Evolutionary conservation across 768 basidiomycete species (phyloP), one percentile per base, ranked within the genome.

Genomic region (Rhodotorula taiwanensis): DNA sequence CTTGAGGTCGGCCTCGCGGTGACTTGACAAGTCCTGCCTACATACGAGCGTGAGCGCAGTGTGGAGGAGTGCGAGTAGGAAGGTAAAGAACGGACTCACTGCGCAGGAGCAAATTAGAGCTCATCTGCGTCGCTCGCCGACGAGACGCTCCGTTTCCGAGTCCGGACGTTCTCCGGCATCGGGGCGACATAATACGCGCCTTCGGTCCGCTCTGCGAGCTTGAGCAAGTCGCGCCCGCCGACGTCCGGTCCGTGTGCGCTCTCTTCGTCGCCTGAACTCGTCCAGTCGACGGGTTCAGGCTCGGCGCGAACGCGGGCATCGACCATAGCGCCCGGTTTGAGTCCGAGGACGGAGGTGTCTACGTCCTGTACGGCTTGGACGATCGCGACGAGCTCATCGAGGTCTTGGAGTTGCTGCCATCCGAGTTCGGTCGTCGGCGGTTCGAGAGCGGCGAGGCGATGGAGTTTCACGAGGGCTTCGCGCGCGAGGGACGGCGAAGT

Each of bases 401-500:
- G 58, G 42, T 55, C 63, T 9, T 39, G 21, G 3, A 65, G 43
- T 21, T 60, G 33, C 4, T 14, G 2, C 59, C 36, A 48, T 18
- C 18, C 49, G n/a, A 55, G 20, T 25, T 56, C 51, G 16, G 58
- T 31, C 21, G 52, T 27, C 5, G 69, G 69, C 15, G 65, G 69
- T 25, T 59, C 27, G 49, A 70, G 62, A 21, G 69, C 69, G 11
- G 69, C 48, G 41, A 70, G 55, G 16, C 43, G 55, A 49, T 70
- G 62, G 23, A 70, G 64, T 47, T 70, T 66, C 27, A 54, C 8
- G 62, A 70, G 59, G 34, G 66, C 62, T 8, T 63, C 58, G 27
- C 59, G 61, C 8, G 50, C 49, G n/a, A 67, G 43, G 6, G 28
- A 28, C 1, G 65, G 58, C 3, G 65, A 34, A 10, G 42, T 33